These are phyloP conservation scores for Candida verbasci DNA, from an alignment of 805 yeast species.

Conservation along the genomic window DNA sequence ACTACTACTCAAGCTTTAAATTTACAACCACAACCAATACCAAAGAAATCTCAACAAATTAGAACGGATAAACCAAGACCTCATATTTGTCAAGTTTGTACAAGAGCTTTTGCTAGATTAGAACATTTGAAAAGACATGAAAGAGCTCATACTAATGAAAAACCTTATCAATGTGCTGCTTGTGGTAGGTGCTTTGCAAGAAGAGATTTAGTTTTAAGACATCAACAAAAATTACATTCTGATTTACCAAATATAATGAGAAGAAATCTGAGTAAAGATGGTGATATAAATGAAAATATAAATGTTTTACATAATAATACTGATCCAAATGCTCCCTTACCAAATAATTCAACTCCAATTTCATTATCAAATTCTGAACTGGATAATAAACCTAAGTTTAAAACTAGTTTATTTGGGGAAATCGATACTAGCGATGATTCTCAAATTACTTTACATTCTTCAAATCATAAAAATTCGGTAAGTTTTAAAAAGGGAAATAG, in stretches of 20 bases:
- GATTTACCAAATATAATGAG: constrained; percentile 38
- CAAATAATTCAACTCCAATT: constrained; percentile 10
- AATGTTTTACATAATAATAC: constrained; percentile 51
- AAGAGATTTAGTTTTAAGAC: constrained; percentile 81
- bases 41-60: constrained; percentile 76
- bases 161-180: constrained; percentile 93
- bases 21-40: constrained; percentile 57
- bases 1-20: too few relatives aligned
- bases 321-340: constrained; percentile 46
- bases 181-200: constrained; percentile 96
- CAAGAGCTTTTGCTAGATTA: constrained; percentile 90
- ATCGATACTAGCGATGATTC: constrained; percentile 20
- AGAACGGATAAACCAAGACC: constrained; percentile 95
- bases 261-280: constrained; percentile 21
- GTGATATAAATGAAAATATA: constrained; percentile 42
- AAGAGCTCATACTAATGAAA: constrained; percentile 91
- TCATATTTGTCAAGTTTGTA: constrained; percentile 83
- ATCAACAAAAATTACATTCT: constrained; percentile 88
- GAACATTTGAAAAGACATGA: constrained; percentile 95
- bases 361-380: constrained; percentile 2
- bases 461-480: constrained; percentile 9
- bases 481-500: constrained; percentile 4
- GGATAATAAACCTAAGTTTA: constrained; percentile 11
- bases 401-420: constrained; percentile 11
- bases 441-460: constrained; percentile 13